phyloP scores from a whole-genome alignment of 306 rosid species.

The Medicago lupulina region DNA sequence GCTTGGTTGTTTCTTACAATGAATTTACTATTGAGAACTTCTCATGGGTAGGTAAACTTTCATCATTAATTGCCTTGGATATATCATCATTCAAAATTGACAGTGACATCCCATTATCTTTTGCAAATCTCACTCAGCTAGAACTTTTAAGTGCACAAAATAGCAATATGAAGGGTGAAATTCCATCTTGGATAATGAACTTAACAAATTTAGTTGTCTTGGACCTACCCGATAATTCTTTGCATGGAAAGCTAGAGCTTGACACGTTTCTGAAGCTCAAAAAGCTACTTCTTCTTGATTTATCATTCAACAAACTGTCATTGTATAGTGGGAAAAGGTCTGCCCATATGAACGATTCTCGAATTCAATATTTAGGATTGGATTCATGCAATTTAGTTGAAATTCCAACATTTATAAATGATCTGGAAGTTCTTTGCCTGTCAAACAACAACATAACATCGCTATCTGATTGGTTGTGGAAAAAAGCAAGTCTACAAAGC shows the following conservation, averaged over 20 bases:
- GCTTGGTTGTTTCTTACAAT: constrained; percentile 5
- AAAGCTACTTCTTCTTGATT: not conserved
- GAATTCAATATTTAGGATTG: not conserved
- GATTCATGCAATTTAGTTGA: constrained; percentile 17
- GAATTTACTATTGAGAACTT: constrained; percentile 23
- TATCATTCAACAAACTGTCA: not conserved
- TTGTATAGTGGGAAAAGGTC: not conserved
- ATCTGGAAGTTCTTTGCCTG: not conserved
- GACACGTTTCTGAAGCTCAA: not conserved
- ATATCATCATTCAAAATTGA: constrained; percentile 29
- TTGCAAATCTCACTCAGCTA: constrained; percentile 27
- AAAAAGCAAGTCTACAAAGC: not conserved
- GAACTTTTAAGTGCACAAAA: rapidly evolving
- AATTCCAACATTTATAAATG: not conserved
- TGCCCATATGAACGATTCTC: not conserved
- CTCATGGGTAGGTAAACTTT: constrained; percentile 30
- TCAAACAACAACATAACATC: not conserved
- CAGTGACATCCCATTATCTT: constrained; percentile 17
- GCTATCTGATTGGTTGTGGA: not conserved
- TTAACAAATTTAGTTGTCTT: not conserved
- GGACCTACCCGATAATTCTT: rapidly evolving
- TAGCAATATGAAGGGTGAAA: not conserved
- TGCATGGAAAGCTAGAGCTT: constrained; percentile 28
- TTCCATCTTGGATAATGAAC: not conserved
- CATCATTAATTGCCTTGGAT: not conserved